These are phyloP conservation scores for Rhododendron griersonianum DNA, from an alignment of 148 eudicot genomes.

Conservation along the genomic window DNA sequence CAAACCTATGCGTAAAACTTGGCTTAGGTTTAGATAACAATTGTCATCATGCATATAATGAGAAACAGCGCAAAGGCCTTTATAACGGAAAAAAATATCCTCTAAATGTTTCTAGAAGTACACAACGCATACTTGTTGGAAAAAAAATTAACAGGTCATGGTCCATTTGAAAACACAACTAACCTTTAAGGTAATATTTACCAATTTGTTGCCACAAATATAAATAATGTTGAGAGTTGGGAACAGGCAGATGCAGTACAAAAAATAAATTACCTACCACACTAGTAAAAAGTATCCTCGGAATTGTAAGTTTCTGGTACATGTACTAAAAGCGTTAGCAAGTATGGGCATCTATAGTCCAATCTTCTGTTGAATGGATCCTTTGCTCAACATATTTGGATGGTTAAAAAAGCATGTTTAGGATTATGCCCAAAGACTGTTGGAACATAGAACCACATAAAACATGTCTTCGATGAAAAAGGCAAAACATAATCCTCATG, in stretches of 20 bases:
- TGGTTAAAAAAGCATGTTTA: not conserved
- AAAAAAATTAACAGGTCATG: not conserved
- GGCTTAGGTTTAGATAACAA: not conserved
- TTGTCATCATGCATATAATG: not conserved
- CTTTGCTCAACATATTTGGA: not conserved
- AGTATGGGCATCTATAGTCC: not conserved
- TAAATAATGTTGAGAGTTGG: not conserved
- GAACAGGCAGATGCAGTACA: not conserved
- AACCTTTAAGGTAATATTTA: not conserved
- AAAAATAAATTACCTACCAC: not conserved
- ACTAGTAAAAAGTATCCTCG: not conserved
- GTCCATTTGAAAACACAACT: not conserved
- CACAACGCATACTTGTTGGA: not conserved
- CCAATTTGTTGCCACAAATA: not conserved
- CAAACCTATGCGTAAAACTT: slow-evolving; percentile 34
- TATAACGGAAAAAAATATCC: not conserved
- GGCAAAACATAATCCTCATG: not conserved
- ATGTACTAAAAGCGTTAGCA: not conserved
- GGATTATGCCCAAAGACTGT: not conserved
- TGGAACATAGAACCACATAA: not conserved
- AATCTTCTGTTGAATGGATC: not conserved
- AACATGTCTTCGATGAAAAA: not conserved
- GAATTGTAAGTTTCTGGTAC: not conserved
- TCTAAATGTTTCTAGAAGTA: not conserved
- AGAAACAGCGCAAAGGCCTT: not conserved